phyloP scores from a whole-genome alignment of 2,329 filamentous ascomycete species.

The Sarocladium kiliense region DNA sequence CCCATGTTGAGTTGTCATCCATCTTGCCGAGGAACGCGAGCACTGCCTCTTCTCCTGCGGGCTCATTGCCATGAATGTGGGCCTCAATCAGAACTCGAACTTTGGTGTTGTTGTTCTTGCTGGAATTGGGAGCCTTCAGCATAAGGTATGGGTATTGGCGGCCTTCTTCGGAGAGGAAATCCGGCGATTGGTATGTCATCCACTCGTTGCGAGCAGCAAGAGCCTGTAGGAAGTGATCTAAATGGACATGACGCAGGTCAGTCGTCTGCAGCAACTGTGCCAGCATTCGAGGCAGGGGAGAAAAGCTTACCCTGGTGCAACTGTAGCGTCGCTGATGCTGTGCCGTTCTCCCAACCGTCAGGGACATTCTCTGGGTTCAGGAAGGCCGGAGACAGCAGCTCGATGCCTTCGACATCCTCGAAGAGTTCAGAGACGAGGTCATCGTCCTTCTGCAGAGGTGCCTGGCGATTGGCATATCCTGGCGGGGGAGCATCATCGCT shows the following conservation, averaged over 20 bases:
- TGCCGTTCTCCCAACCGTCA: slow-evolving; percentile 20
- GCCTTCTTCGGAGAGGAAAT: slow-evolving; percentile 19
- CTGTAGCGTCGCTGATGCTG: slow-evolving; percentile 21
- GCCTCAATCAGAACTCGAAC: neutral
- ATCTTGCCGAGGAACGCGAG: slow-evolving; percentile 25
- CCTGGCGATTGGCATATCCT: slow-evolving; percentile 22
- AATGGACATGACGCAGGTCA: neutral
- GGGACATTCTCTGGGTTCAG: slow-evolving; percentile 17
- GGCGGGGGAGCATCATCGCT: slow-evolving; percentile 2
- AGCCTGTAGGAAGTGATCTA: slow-evolving; percentile 16
- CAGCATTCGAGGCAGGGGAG: too few relatives aligned
- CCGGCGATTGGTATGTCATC: slow-evolving; percentile 17
- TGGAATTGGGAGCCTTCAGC: neutral
- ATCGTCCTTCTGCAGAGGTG: slow-evolving; percentile 16
- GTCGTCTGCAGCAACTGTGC: too few relatives aligned
- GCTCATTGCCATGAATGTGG: slow-evolving; percentile 25
- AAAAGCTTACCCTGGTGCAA: neutral
- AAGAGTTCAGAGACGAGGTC: slow-evolving; percentile 19
- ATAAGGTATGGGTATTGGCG: slow-evolving; percentile 16
- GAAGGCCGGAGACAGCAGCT: slow-evolving; percentile 23
- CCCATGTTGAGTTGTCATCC: slow-evolving; percentile 23
- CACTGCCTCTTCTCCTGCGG: slow-evolving; percentile 23
- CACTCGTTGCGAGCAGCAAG: slow-evolving; percentile 18
- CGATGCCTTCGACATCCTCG: slow-evolving; percentile 14
- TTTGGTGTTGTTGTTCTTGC: neutral